Evolutionary conservation across 2,329 filamentous ascomycete genomes (phyloP), one percentile per base, ranked within the genome.

Genomic region (Xylaria digitata): DNA sequence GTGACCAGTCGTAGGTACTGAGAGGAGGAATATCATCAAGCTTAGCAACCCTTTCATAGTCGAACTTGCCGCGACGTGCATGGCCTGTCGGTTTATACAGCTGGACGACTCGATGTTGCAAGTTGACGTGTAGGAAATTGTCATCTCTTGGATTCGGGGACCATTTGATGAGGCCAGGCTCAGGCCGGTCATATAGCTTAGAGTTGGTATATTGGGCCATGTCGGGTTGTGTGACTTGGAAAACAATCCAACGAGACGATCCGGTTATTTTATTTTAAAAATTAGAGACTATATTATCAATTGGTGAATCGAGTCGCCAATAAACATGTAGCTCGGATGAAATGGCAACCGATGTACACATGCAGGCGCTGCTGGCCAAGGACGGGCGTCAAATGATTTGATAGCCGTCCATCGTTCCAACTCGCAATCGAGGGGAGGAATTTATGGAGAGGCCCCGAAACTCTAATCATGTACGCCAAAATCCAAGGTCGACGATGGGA

Each of bases 1-100:
- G 86, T 13, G 88, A 90, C 88, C 88, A 90, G 78, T 90, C 88
- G 75, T 89, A 90, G 5, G 88, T 88, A 49, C 86, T 90, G 65
- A 90, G 80, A 4, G 86, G 84, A 45, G 88, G 88, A 50, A 89
- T 85, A 71, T 90, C 87, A 74, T 89, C 86, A 71, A 90, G 87
- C 56, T 86, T 85, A 21, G 84, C 84, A 21, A 87, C 76, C 72
- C 84, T 86, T 56, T 82, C 79, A 73, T 85, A 88, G 71, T 90
- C 85, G 70, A 90, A 90, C 0, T 77, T 79, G 0, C 86, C 85
- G 19, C 82, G 81, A 43, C 85, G 83, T 9, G 87, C 88, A 66
- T 86, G 83, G 1, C 88, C 88, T 3, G 83, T 88, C 0, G 88
- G 87, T 71, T 89, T 83, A 72, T 89, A 90, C 23, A 90, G 81